phyloP scores from a whole-genome alignment of 208 protist genomes.

The Leishmania gerbilli region DNA sequence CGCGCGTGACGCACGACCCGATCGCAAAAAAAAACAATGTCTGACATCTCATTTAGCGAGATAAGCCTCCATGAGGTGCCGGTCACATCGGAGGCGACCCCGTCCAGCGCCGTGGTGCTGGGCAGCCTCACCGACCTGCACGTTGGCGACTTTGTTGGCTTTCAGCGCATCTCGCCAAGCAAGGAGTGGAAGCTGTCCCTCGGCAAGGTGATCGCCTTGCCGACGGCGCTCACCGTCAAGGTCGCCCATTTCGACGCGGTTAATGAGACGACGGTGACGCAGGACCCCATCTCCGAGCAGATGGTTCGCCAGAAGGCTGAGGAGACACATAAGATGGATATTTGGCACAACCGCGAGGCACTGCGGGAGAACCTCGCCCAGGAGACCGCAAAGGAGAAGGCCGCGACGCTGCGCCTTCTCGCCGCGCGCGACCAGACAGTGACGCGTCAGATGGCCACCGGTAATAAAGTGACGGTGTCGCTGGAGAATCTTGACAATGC shows the following conservation, averaged over 20 bases:
- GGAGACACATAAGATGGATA: conserved; percentile 32
- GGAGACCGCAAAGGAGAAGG: conserved; percentile 46
- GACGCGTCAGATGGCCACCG: conserved; percentile 40
- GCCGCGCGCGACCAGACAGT: conserved; percentile 51
- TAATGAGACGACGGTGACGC: conserved; percentile 33
- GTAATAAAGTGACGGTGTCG: conserved; percentile 31
- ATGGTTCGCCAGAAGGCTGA: conserved; percentile 47
- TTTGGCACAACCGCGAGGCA: conserved; percentile 61
- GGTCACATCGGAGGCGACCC: not conserved
- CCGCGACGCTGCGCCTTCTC: conserved; percentile 55
- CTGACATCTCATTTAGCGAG: not conserved
- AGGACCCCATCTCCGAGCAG: conserved; percentile 46
- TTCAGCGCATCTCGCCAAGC: conserved; percentile 56
- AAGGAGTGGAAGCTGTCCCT: conserved; percentile 62
- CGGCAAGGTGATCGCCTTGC: conserved; percentile 64
- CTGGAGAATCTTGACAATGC: conserved; percentile 55
- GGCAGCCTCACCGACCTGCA: conserved; percentile 41
- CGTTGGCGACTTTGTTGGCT: conserved; percentile 75
- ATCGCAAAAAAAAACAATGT: not conserved
- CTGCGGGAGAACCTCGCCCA: conserved; percentile 51
- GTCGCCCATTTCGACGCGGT: conserved; percentile 59
- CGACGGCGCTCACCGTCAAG: conserved; percentile 55
- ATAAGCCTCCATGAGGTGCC: not conserved
- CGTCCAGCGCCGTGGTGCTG: conserved; percentile 2
- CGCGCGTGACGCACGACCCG: not conserved